These are phyloP conservation scores for Xylaria bambusicola DNA, from an alignment of 495 filamentous ascomycete species.

Conservation along the genomic window DNA sequence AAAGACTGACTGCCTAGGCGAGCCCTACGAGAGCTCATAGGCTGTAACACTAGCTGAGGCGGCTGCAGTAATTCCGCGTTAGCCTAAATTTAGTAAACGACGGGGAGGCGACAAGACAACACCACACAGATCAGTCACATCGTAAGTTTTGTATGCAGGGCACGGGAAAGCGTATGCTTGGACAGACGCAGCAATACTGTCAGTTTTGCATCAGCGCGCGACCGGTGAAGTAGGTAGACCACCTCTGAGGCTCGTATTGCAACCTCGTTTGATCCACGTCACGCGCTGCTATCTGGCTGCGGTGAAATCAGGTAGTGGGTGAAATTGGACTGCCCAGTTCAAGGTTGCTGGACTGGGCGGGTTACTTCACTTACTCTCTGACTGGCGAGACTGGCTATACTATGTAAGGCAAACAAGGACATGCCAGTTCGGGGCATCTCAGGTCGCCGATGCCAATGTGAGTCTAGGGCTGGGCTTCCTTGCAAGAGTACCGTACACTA, in stretches of 20 bases:
- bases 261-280: neutral
- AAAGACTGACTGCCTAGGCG: neutral
- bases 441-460: too few species aligned
- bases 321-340: too few species aligned
- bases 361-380: too few species aligned
- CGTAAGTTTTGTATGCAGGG: slow-evolving; percentile 14
- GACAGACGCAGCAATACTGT: slow-evolving; percentile 4
- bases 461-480: too few species aligned
- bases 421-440: too few species aligned
- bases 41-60: slow-evolving; percentile 9
- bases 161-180: slow-evolving; percentile 2
- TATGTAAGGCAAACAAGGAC: too few species aligned
- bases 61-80: slow-evolving; percentile 9
- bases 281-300: neutral
- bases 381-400: too few species aligned
- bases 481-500: too few species aligned
- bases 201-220: slow-evolving; percentile 1
- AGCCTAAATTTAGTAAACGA: neutral
- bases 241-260: neutral
- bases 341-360: neutral
- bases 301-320: neutral
- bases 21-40: slow-evolving; percentile 11
- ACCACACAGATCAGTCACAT: slow-evolving; percentile 13
- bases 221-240: slow-evolving; percentile 1
- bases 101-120: slow-evolving; percentile 5